Evolutionary conservation across 805 yeast species (phyloP), one percentile per base, ranked within the genome.

Genomic region (Middelhovenomyces tepae): DNA sequence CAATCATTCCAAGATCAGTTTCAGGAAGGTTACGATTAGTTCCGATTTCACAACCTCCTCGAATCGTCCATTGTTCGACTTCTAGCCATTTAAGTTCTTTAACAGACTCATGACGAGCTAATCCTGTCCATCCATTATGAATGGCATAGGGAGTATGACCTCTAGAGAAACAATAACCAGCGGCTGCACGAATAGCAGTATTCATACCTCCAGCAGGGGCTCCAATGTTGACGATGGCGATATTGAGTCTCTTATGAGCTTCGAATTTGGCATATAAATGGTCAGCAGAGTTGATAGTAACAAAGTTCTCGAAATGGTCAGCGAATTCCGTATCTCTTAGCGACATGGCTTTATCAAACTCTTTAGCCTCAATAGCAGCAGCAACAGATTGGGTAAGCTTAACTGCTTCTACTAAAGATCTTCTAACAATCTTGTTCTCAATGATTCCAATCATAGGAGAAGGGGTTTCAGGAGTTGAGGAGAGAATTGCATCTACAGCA

Each of bases 141-240:
- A 91, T 82, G 21, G 95, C 95, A 50, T 64, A 75, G n/a, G 93
- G 82, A 26, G 65, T 73, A 65, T 91, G 98, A 16, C 98, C 98
- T 42, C 75, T 73, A 4, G 94, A 76, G 59, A 87, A 65, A 60
- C 94, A 78, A 65, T 84, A 89, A 11, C 82, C 64, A 5, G 93
- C 86, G 46, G 87, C 86, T n/a, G 96, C 83, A 44, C 87, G 71
- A 7, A 86, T 75, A 3, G 95, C 95, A 40, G 91, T 75, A 54
- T 91, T 91, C 76, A 91, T 71, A 29, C 95, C 96, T 32, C 94
- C 95, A 8, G 97, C 89, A 16, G 98, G 95, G 1, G 98, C 98
- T 47, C 98, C 98, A 28, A 89, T 82, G 51, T 86, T 83, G 34
- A 91, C 70, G 41, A 91, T 78, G 35, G 91, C 98, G 46, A 87